Conservation (phyloP, 2,329 filamentous ascomycete genomes). For the Monosporascus ibericus region DNA sequence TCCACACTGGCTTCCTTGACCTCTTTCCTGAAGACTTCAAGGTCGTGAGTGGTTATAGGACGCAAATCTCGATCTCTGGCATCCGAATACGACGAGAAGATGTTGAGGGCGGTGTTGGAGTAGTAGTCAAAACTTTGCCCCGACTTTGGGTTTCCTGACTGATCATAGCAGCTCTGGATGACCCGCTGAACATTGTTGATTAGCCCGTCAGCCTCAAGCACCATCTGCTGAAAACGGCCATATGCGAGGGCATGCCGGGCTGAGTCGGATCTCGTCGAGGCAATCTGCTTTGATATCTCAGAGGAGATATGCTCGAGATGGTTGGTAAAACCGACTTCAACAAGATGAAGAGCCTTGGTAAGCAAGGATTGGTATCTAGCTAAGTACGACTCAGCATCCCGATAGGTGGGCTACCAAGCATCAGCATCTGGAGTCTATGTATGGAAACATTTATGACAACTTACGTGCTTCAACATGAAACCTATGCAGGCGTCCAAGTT, state of each 20-base stretch:
- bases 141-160: conserved; percentile 39
- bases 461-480: conserved; percentile 83
- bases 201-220: conserved; percentile 49
- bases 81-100: conserved; percentile 48
- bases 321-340: conserved; percentile 51
- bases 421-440: conserved; percentile 5
- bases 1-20: conserved; percentile 43
- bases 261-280: conserved; percentile 50
- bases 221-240: conserved; percentile 53
- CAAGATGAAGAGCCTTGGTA: conserved; percentile 56
- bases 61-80: conserved; percentile 49
- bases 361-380: conserved; percentile 82
- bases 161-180: conserved; percentile 45
- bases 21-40: conserved; percentile 49
- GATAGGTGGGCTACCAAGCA: conserved; percentile 61
- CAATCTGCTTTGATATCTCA: conserved; percentile 50
- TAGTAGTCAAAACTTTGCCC: conserved; percentile 46
- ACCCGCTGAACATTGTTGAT: conserved; percentile 51
- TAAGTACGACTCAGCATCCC: conserved; percentile 80
- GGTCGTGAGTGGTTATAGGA: conserved; percentile 45
- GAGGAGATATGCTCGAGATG: conserved; percentile 47
- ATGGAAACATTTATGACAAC: conserved; percentile 21
- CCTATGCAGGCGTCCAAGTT: conserved; percentile 86
- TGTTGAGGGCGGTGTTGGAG: conserved; percentile 45
- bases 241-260: conserved; percentile 55